Percentiles rank a stretch among this genome's conserved stretches.
Evolutionary conservation across 164 flowering plant genomes (phyloP).

Genomic region (Umbellularia californica): DNA sequence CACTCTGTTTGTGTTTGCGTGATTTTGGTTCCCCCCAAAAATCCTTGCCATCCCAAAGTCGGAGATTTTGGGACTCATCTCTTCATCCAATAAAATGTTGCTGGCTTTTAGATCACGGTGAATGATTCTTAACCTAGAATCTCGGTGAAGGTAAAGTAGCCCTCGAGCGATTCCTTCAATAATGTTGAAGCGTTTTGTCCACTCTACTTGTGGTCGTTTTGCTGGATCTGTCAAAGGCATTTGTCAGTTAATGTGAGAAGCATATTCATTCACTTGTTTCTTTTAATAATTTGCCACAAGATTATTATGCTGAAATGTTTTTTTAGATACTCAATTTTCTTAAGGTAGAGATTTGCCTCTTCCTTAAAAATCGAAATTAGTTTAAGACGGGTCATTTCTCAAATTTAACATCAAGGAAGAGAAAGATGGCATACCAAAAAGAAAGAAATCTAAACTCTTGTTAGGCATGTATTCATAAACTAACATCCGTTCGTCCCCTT

Average conservation of each 20-base stretch:
- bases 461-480: constrained; percentile 77
- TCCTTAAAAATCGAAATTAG: too few species aligned
- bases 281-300: too few species aligned
- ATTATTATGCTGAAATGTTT: too few species aligned
- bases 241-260: too few species aligned
- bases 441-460: constrained; percentile 58
- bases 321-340: too few species aligned
- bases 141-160: constrained; percentile 54
- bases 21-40: constrained; percentile 24
- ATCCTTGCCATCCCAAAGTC: constrained; percentile 55
- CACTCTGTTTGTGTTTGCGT: constrained; percentile 20
- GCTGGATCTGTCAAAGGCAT: constrained; percentile 24
- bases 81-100: constrained; percentile 44
- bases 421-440: constrained; percentile 37
- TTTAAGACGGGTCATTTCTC: too few species aligned
- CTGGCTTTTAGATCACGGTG: constrained; percentile 58
- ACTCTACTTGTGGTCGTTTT: constrained; percentile 10
- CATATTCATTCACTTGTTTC: neutral
- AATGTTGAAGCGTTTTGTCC: constrained; percentile 24
- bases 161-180: constrained; percentile 48
- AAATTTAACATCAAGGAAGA: neutral
- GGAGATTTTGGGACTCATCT: constrained; percentile 43
- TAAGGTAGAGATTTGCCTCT: too few species aligned
- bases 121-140: constrained; percentile 45
- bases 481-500: constrained; percentile 66